phyloP scores from a whole-genome alignment of 176 grass and related monocot species.

The Oryza coarctata region DNA sequence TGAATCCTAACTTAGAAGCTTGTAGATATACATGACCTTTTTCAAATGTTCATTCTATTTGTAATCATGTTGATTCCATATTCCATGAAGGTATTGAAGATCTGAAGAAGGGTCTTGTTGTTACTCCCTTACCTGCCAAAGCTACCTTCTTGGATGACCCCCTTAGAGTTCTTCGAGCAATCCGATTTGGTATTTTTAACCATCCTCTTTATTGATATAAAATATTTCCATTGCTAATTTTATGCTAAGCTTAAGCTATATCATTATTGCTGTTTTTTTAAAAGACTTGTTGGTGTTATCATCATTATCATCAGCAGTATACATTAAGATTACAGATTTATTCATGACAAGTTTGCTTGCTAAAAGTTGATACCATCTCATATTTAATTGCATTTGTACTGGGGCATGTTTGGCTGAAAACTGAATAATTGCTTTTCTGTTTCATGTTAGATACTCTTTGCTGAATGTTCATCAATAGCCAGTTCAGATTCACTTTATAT shows the following conservation, averaged over 20 bases:
- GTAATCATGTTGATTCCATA: slow-evolving; percentile 30
- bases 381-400: not conserved
- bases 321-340: not conserved
- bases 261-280: not conserved
- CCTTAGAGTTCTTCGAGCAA: slow-evolving; percentile 96
- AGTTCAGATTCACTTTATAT: slow-evolving; percentile 24
- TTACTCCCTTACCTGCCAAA: slow-evolving; percentile 89
- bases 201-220: slow-evolving; percentile 14
- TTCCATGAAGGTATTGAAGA: slow-evolving; percentile 69
- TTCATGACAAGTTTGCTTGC: slow-evolving; percentile 10
- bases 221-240: not conserved
- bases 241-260: not conserved
- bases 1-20: slow-evolving; percentile 17
- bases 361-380: slow-evolving; percentile 15
- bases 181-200: slow-evolving; percentile 76
- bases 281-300: too few species aligned
- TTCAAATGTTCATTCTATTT: slow-evolving; percentile 1
- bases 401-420: not conserved
- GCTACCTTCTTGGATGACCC: slow-evolving; percentile 94
- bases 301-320: not conserved
- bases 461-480: not conserved
- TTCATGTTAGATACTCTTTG: slow-evolving; percentile 20
- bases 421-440: not conserved
- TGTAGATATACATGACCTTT: slow-evolving; percentile 1
- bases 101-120: slow-evolving; percentile 71